Evolutionary conservation across 2,329 filamentous ascomycete species (phyloP), one percentile per base, ranked within the genome.

Genomic region (Graphilbum sp.): DNA sequence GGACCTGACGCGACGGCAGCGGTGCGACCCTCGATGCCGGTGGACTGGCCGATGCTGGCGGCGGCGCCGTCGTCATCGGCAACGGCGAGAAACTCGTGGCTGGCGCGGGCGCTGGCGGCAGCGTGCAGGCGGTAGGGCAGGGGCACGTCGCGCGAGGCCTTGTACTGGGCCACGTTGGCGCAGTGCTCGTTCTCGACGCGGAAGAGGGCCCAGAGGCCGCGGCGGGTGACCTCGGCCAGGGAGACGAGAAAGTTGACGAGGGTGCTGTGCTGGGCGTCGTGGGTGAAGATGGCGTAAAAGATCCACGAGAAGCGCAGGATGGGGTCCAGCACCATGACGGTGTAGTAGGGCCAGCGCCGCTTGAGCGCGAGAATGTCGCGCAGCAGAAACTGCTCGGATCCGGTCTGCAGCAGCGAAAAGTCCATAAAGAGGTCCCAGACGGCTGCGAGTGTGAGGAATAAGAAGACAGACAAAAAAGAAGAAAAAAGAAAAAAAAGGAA

Each of bases 101-200:
- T 32, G 4, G 29, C 4, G 13, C 5, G 29, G 3, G 20, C 17
- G 13, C 27, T 29, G 11, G 15, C 58, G 43, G 62, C 54, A 11
- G 67, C 57, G 40, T 71, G 64, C 34, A 76, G 59, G 36, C 73
- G 67, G 53, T 95, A 96, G 0, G 88, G 88, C 0, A 96, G 66
- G 0, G 85, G 85, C 0, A 93, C 72, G 50, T 95, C 87, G 40
- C 88, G 72, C 2, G 79, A 85, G 4, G 90, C 90, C 46, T 92
- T 86, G 67, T 92, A 92, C 47, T 84, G 76, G 16, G 76, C 72
- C 2, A 98, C 88, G 49, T 95, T 94, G 39, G 80, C 78, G 58
- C 86, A 94, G 59, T 98, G 90, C 51, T 98, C 90, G 55, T 98
- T 98, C 57, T 98, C 90, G 20, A 98, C 87, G 31, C 90, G 83